Percentiles rank a stretch among this genome's conserved stretches.
Evolutionary conservation across 1,139 yeast genomes (phyloP).

Genomic region (Kodamaea ohmeri): DNA sequence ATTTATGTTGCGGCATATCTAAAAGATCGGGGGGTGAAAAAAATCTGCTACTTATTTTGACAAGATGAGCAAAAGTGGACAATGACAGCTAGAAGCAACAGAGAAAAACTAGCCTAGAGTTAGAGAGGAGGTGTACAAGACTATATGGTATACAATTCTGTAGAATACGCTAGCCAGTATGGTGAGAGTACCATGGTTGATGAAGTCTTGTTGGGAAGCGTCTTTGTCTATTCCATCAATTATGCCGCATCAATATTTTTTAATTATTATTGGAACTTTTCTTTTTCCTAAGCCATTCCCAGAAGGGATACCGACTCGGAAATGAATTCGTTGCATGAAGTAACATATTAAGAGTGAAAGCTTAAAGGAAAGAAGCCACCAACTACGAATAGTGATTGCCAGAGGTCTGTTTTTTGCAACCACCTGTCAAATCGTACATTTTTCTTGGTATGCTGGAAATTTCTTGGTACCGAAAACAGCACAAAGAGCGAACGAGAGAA

Average conservation of each 20-base stretch:
- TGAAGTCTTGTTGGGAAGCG: no score
- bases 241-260: neutral
- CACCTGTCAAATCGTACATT: conserved; percentile 1
- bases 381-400: no score
- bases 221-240: neutral
- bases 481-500: neutral
- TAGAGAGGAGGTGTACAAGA: no score
- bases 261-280: no score
- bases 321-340: neutral
- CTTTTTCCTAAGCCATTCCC: conserved; percentile 3
- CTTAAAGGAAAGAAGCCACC: neutral
- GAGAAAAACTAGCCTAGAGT: no score
- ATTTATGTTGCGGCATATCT: conserved; percentile 3
- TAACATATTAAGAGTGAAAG: neutral
- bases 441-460: neutral
- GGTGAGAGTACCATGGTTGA: no score
- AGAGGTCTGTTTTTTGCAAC: conserved; percentile 2
- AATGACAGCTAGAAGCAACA: no score
- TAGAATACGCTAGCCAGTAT: no score
- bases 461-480: conserved; percentile 1
- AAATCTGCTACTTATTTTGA: no score
- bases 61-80: no score
- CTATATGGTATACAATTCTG: no score
- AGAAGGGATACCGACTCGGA: neutral
- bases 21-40: conserved; percentile 3